A percentile compares a stretch with the other conserved stretches of the same genome.
Evolutionary conservation across 2,329 filamentous ascomycete species (phyloP).

Genomic region (Clonostachys solani): DNA sequence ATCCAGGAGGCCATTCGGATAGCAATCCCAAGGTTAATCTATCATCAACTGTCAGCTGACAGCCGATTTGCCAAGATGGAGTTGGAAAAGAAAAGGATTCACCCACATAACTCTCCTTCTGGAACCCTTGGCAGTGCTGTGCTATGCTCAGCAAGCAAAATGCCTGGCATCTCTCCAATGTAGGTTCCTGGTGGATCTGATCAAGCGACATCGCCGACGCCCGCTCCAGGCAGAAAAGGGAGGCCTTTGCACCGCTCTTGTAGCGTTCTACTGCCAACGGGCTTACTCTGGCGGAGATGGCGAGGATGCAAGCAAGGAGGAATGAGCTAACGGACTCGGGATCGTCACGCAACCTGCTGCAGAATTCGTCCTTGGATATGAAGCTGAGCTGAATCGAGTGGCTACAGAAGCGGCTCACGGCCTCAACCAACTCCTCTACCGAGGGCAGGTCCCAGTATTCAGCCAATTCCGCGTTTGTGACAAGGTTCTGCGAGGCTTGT

Average conservation of each 20-base stretch:
- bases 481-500: too few relatives aligned
- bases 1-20: slow-evolving; percentile 51
- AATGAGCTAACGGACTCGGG: slow-evolving; percentile 47
- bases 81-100: not conserved
- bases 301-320: slow-evolving; percentile 49
- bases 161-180: slow-evolving; percentile 50
- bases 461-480: slow-evolving; percentile 13
- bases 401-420: slow-evolving; percentile 45
- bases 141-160: slow-evolving; percentile 56
- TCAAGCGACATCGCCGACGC: slow-evolving; percentile 40
- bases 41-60: not conserved
- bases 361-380: slow-evolving; percentile 48
- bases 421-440: slow-evolving; percentile 44
- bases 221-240: slow-evolving; percentile 48
- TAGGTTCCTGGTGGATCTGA: slow-evolving; percentile 48
- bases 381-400: slow-evolving; percentile 59
- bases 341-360: slow-evolving; percentile 38
- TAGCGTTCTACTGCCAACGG: slow-evolving; percentile 41
- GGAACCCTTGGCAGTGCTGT: slow-evolving; percentile 51
- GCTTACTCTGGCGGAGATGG: slow-evolving; percentile 51
- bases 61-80: not conserved
- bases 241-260: slow-evolving; percentile 44
- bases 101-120: slow-evolving; percentile 49
- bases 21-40: slow-evolving; percentile 54
- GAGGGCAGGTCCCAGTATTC: slow-evolving; percentile 47